Base-by-base conservation (phyloP, 257 asterid genomes). In the Gynochthodes officinalis region DNA sequence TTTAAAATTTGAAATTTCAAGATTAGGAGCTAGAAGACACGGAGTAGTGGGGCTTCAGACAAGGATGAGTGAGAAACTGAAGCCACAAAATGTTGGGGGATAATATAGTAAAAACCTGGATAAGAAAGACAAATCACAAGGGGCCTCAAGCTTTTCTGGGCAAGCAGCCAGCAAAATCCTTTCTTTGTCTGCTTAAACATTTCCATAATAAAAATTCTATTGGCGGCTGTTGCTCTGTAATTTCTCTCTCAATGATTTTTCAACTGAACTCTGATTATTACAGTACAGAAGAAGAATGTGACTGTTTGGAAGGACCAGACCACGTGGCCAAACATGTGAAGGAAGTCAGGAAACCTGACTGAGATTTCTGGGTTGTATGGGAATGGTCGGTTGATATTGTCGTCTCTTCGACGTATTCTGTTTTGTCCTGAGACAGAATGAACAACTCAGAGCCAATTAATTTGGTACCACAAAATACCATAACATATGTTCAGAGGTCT, bases 11-110 rank as follows among this genome's bases (percentile, higher is more conserved):
- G 40, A 3, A 73, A 27, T 0, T 39, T 64, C 2, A 27, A 25
- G 27, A 39, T 16, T 23, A 49, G 75, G 53, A 67, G 32, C 48
- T 57, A 55, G 40, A 81, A 79, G 86, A 67, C 78, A 82, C 71
- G 40, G 58, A 64, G 1, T 7, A 57, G 84, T 80, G 85, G 86
- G 86, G 80, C 65, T 70, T 16, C 18, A n/a, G 74, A 70, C 53
- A 70, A 70, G 62, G 74, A 70, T 30, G 13, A 64, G 67, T 40
- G 86, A 25, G 76, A 12, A 82, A 79, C 72, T 52, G 86, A 81
- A 86, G 82, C 97, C 96, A 89, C 96, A 89, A 69, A 75, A 30
- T 54, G 33, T 49, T 72, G 78, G 77, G 71, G 52, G 69, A 69
- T 64, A 48, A 46, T 71, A 37, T 64, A 35, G 49, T 64, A 53